These are phyloP conservation scores for Paspalum notatum DNA, from an alignment of 176 grass and related monocot genomes.

Conservation along the genomic window DNA sequence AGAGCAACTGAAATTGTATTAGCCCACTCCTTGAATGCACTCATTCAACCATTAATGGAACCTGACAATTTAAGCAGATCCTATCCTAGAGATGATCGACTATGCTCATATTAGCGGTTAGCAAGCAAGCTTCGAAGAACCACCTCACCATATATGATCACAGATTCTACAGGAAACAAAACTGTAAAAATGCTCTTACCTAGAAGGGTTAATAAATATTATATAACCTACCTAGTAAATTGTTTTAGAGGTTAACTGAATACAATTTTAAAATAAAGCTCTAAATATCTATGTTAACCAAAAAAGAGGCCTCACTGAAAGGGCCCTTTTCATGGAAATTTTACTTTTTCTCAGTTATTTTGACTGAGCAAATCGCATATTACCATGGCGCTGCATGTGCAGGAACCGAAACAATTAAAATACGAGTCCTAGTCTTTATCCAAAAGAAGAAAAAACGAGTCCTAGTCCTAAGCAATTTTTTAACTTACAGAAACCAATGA, in stretches of 20 bases:
- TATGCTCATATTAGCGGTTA: background rate
- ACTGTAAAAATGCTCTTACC: background rate
- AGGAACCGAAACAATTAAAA: constrained; percentile 11
- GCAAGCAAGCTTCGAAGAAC: background rate
- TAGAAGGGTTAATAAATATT: background rate
- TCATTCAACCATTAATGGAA: constrained; percentile 23
- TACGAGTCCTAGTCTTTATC: background rate
- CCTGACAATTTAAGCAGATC: background rate
- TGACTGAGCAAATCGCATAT: background rate
- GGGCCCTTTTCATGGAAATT: background rate
- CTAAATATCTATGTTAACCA: background rate
- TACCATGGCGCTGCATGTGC: background rate
- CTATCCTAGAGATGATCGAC: background rate
- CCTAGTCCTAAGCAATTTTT: background rate
- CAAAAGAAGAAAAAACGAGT: background rate
- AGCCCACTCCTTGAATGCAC: background rate
- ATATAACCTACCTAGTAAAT: constrained; percentile 12
- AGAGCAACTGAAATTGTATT: constrained; percentile 12
- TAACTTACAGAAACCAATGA: background rate
- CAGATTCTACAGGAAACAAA: background rate
- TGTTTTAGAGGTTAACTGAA: background rate
- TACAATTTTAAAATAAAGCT: background rate
- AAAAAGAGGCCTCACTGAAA: background rate
- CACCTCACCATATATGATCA: background rate
- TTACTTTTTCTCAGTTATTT: background rate